These are phyloP conservation scores for Citrullus mucosospermus DNA, from an alignment of 306 rosid genomes.

Conservation along the genomic window DNA sequence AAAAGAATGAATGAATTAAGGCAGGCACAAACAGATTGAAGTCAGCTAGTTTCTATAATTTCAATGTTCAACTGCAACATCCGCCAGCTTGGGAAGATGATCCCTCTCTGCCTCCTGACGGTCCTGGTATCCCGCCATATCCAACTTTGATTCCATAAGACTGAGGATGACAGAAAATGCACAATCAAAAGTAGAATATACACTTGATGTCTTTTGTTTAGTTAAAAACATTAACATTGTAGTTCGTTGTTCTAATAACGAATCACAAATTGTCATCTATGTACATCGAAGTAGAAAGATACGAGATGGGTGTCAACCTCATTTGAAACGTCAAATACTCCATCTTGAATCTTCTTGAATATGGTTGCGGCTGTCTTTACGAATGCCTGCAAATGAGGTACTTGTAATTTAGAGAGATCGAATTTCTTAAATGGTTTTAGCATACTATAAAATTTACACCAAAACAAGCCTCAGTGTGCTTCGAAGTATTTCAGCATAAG, in stretches of 20 bases:
- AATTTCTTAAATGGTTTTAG: not conserved
- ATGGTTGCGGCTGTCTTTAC: slow-evolving; percentile 94
- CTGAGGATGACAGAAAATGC: slow-evolving; percentile 31
- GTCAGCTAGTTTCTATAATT: slow-evolving; percentile 7
- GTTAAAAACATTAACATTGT: not conserved
- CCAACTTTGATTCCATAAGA: slow-evolving; percentile 97
- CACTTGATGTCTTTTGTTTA: not conserved
- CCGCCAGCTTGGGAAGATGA: slow-evolving; percentile 66
- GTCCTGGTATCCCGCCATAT: slow-evolving; percentile 95
- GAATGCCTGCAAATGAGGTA: slow-evolving; percentile 47
- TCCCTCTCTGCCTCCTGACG: slow-evolving; percentile 93
- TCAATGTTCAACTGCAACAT: slow-evolving; percentile 69
- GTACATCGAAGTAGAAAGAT: not conserved
- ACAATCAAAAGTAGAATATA: not conserved
- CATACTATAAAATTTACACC: not conserved
- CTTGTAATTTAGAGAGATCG: not conserved
- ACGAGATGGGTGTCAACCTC: slow-evolving; percentile 45
- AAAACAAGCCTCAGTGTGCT: not conserved
- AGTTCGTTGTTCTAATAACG: not conserved
- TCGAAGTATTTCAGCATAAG: not conserved
- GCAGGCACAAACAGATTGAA: slow-evolving; percentile 10
- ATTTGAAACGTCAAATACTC: slow-evolving; percentile 93
- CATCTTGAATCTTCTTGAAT: slow-evolving; percentile 95
- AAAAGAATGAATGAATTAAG: not conserved
- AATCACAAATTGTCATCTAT: not conserved